Base-by-base conservation (phyloP, 495 filamentous ascomycete species). In the Trichoderma virens region DNA sequence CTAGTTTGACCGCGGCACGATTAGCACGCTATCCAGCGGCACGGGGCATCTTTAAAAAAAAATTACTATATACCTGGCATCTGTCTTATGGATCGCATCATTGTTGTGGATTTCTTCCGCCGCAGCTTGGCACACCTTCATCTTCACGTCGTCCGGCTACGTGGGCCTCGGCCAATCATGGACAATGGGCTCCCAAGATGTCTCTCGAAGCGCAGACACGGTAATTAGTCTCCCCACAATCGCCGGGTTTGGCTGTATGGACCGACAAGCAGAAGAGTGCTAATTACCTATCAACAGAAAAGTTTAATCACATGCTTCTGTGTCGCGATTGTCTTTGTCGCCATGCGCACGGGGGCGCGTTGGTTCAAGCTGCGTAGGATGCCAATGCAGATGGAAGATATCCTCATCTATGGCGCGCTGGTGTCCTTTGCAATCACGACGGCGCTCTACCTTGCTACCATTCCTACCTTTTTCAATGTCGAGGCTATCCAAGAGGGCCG, bases 381-480 rank as follows among this genome's bases (percentile, higher is more conserved):
- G 13, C 66, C 67, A 7, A 30, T 75, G 38, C 68, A 68, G 60
- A 51, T 67, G 9, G 75, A 79, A 54, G 76, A 77, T 59, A 65
- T 67, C 59, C 64, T 73, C 18, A 67, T 76, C 20, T 62, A 70
- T 16, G 27, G 72, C 1, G 74, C 71, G 0, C 74, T 71, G 30
- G 35, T 66, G 6, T 70, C 69, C 35, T 79, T 77, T 65, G 51
- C 74, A 27, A 67, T 63, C 16, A 67, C 79, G 66, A 65, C 67
- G 45, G 67, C 70, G n/a, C 60, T 75, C 9, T 80, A 80, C 59
- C 70, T 79, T 41, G 67, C 71, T 16, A 70, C 74, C 38, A 67
- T 70, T 1, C 75, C 75, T 0, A 64, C 64, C 3, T 61, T 77
- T 8, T 76, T 70, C 60, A 69, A 68, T 35, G 54, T 73, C 3